Conservation (phyloP, 2,329 filamentous ascomycete species). For the Rhynchosporium graminicola region DNA sequence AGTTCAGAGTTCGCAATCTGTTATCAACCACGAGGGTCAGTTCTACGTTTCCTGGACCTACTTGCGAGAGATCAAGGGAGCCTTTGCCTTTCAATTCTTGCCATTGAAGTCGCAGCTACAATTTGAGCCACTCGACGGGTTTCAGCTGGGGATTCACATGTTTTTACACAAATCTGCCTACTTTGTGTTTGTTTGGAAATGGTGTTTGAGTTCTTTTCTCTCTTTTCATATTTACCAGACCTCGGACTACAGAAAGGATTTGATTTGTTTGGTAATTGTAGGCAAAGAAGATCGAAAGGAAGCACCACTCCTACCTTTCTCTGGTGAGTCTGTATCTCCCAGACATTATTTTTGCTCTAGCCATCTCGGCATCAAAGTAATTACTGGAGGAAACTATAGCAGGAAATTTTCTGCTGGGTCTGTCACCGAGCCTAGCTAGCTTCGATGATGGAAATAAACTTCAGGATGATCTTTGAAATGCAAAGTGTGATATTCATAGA, state of each 20-base stretch:
- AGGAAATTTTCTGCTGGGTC: neutral
- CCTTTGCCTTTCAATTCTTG: neutral
- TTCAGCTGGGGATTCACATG: no score
- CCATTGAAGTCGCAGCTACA: neutral
- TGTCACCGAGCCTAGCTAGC: neutral
- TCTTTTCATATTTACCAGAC: no score
- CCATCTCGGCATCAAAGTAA: neutral
- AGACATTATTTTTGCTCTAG: neutral
- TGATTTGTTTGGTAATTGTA: no score
- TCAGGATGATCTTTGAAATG: neutral
- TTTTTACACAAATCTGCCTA: no score
- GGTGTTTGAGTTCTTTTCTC: no score
- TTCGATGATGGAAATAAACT: neutral
- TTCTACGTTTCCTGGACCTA: conserved; percentile 8
- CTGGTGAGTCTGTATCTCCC: neutral
- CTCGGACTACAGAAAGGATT: no score
- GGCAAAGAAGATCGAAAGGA: neutral
- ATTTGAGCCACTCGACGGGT: neutral
- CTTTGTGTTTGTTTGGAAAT: no score
- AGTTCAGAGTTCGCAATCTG: conserved; percentile 4
- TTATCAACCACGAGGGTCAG: conserved; percentile 5
- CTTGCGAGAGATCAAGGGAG: neutral
- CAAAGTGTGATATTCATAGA: neutral
- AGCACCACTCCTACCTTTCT: neutral
- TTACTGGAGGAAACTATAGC: neutral